Evolutionary conservation across 805 yeast genomes (phyloP), one percentile per base, ranked within the genome.

Genomic region (Zygosaccharomyces kombuchaensis): DNA sequence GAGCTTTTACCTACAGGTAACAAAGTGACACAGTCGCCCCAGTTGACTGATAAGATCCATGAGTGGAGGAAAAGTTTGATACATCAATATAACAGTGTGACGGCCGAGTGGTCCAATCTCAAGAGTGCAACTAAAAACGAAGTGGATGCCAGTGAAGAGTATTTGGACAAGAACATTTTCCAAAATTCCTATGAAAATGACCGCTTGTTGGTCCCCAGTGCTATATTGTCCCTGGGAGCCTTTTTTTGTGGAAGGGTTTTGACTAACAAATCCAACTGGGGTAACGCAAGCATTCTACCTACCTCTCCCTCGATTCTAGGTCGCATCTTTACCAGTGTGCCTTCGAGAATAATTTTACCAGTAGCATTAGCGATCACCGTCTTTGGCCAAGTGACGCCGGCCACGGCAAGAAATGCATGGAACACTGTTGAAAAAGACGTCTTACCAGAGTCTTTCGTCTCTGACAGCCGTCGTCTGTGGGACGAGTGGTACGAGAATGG

Each of bases 201-300:
- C 10, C 55, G 59, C 29, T 35, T 49, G 7, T 19, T 63, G 4
- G 58, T 61, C 6, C 65, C 67, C 2, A 55, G 65, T 6, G 19
- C 60, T 4, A 46, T 58, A 9, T 29, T 55, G 4, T 53, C 68
- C 1, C 43, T 60, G 1, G 60, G 65, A 9, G 60, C 62, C 3
- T 61, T 58, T 36, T 57, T 53, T 43, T 45, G 54, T 9, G 65
- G 67, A 4, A 55, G 60, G 30, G 58, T 65, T 2, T 13, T 62
- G 14, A 53, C 55, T 13, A 59, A 56, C 38, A 58, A 46, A 34
- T 42, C 42, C 10, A 62, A 62, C 38, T 62, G 64, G 64, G 58
- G 56, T 16, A 32, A 40, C 31, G 37, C 30, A 12, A 43, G 51
- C n/a, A 43, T 45, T 8, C 2, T 50, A n/a, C 31, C 46, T 25